Evolutionary conservation across 305 asterid species (phyloP).

Genomic region (Fraxinus greggii): DNA sequence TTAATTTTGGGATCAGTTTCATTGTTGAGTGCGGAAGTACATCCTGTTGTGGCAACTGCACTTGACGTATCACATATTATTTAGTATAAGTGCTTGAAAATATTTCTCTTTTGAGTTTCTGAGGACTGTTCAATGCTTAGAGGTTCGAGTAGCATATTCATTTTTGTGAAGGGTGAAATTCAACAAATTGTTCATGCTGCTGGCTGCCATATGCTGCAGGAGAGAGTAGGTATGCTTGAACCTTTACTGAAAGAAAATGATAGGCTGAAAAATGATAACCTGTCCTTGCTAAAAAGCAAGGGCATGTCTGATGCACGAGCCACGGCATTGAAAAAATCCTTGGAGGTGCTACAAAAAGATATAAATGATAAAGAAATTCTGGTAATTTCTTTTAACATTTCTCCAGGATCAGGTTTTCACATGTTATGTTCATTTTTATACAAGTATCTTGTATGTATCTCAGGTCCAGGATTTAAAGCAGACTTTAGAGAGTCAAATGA

Average conservation of each 20-base stretch:
- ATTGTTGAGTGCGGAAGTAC: neutral
- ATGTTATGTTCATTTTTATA: slow-evolving; percentile 22
- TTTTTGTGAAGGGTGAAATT: slow-evolving; percentile 8
- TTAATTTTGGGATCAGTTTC: neutral
- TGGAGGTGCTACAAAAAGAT: slow-evolving; percentile 85
- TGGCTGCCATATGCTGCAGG: slow-evolving; percentile 50
- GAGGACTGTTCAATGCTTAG: slow-evolving; percentile 6
- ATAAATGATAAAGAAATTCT: slow-evolving; percentile 73
- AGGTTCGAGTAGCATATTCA: slow-evolving; percentile 3
- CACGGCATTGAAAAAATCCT: slow-evolving; percentile 62
- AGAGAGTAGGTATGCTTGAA: slow-evolving; percentile 78
- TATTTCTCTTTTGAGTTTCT: slow-evolving; percentile 1
- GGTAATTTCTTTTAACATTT: slow-evolving; percentile 39
- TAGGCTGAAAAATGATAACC: slow-evolving; percentile 56
- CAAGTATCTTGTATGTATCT: slow-evolving; percentile 27
- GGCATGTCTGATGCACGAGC: slow-evolving; percentile 69
- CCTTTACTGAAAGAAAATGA: slow-evolving; percentile 73
- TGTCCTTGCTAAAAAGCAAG: slow-evolving; percentile 66
- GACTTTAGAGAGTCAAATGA: slow-evolving; percentile 65
- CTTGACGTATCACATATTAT: slow-evolving; percentile 17
- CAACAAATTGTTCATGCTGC: slow-evolving; percentile 20
- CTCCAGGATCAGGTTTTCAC: slow-evolving; percentile 13
- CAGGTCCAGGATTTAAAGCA: slow-evolving; percentile 85
- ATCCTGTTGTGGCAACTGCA: slow-evolving; percentile 4
- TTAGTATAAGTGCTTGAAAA: slow-evolving; percentile 1